Base-by-base conservation (phyloP, 805 yeast genomes). In the Martiniozyma abietophila region DNA sequence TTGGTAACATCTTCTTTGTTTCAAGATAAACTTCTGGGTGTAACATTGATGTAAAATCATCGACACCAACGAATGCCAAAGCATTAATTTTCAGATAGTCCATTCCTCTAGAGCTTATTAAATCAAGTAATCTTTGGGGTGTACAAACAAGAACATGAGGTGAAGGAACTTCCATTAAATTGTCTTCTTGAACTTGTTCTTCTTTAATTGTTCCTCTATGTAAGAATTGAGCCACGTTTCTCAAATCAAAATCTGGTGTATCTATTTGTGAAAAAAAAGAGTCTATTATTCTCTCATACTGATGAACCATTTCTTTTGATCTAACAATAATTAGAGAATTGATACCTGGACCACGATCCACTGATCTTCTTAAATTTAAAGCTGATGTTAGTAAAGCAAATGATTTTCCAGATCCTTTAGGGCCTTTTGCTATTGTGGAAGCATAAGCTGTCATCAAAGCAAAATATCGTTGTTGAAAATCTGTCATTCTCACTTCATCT, bases 101-200 rank as follows among this genome's bases (percentile, higher is more conserved):
- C 52, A 48, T 52, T 25, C 61, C 59, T 31, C 53, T 46, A 4
- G 54, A 45, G 9, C 61, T 49, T 15, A 59, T 38, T 19, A 59
- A 21, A 39, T 59, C 64, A 10, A 59, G 34, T n/a, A 60, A 33
- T 39, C 63, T 47, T 16, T 52, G 61, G 4, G 65, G 63, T 1
- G 65, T 60, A 1, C 58, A 16, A 2, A 60, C 54, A 14, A 60
- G 25, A 8, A 58, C 39, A 34, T 55, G 58, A 2, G 64, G 63
- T 5, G 44, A 35, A 14, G 49, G 50, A 14, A 14, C 15, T 6
- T 46, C 46, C 2, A 45, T 46, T 5, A 54, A 32, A 5, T 34
- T 27, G 15, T 36, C 43, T 25, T 52, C 50, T 35, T 56, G 61
- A 11, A 34, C 16, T 6, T 27, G 4, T 36, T 57, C 61, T 14